Base-by-base conservation (phyloP, 23 red algal genomes). In the Chondrus crispus region DNA sequence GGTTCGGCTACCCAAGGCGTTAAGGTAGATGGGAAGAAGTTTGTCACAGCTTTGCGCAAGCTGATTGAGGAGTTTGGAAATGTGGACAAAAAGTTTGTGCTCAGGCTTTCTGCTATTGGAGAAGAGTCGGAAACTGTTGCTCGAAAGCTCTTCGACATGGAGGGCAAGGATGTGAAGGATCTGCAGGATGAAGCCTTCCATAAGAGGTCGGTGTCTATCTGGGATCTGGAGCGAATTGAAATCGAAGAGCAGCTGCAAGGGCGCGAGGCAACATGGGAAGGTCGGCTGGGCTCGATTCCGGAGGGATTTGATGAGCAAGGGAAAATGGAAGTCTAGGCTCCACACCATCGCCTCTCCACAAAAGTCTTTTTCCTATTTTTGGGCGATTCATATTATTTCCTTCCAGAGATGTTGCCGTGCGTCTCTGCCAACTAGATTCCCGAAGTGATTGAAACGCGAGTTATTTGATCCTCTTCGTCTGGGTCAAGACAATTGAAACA, bases 111-210 rank as follows among this genome's bases (percentile, higher is more conserved):
- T 46, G 50, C 48, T 28, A 76, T 99, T 39, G 89, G 85, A 38
- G 90, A 88, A 39, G 88, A 99, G 63, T 87, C 85, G 28, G 97
- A 99, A 38, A 81, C 78, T 20, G 95, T 99, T 5, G 97, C 94
- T 12, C 49, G 91, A 49, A 93, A 99, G 46, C 29, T 99, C 18
- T 95, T 91, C 46, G 91, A 91, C 48, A 82, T 96, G 75, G 91
- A 95, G 70, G 94, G 83, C 43, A 96, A 95, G 63, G 91, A 94
- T 74, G 62, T 94, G 41, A 53, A 89, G 35, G 82, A 91, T 33
- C 47, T 99, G 66, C 97, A 99, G 77, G 91, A 99, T 44, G 97
- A 99, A 82, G 94, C 97, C 0, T 99, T 98, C 84, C 88, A 95
- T 51, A 94, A 91, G 72, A 78, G 95, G 5, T 88, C 78, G 28